Base-by-base conservation (phyloP, 208 protist genomes). In the Leptomonas pyrrhocoris region DNA sequence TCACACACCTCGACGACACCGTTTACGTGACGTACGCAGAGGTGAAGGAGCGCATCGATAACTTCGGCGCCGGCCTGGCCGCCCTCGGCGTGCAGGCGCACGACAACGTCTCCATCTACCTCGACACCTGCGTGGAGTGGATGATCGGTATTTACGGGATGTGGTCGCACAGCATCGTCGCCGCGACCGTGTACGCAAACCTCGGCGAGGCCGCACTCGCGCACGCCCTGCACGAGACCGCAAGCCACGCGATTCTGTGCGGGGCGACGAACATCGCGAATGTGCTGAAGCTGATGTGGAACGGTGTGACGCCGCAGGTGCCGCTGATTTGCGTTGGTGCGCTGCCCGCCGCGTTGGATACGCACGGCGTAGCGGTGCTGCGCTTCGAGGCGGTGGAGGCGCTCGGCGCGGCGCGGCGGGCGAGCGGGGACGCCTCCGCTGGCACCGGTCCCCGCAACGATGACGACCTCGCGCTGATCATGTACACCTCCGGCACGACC, bases 401-500 rank as follows among this genome's bases (percentile, higher is more conserved):
- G 19, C 13, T 79, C 13, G 88, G 84, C 42, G 63, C 66, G 42
- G 25, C 13, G 25, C 46, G 43, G 18, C 66, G 54, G 18, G 74
- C 56, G 16, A 49, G 36, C 27, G 54, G 36, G n/a, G n/a, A n/a
- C 38, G 45, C 57, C 15, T 60, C 76, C 12, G 90, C 83, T 79
- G 91, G 92, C 78, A 25, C 16, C 25, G 63, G 74, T 1, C 63
- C 72, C 3, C 48, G 27, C 13, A 56, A 74, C 62, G 71, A 80
- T 54, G 80, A 88, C 51, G 76, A 58, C 30, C 50, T 79, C 43
- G 84, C 77, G 12, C 68, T 88, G 23, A 83, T 90, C 61, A 82
- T 90, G 73, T 79, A 79, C 73, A 74, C 94, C 50, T 96, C 90
- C 61, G 94, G 94, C 54, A 96, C 94, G n/a, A 98, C 92, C 5